Evolutionary conservation across 1,139 yeast species (phyloP).

Genomic region (Saccharomyces hybrid): DNA sequence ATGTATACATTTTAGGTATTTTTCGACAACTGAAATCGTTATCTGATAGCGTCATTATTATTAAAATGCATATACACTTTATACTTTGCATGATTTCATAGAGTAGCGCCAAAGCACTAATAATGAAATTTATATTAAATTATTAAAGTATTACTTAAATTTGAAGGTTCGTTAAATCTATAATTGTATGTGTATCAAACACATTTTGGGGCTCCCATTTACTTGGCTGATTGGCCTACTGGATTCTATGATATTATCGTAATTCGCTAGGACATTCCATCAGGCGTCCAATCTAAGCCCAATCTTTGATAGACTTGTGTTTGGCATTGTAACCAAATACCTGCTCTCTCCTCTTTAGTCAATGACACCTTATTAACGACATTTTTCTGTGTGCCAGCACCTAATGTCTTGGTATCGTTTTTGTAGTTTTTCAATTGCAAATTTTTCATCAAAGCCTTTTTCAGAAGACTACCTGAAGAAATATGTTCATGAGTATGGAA

Average conservation of each 20-base stretch:
- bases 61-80: not conserved
- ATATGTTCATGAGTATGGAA: slow-evolving; percentile 3
- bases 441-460: slow-evolving; percentile 25
- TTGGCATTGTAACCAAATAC: slow-evolving; percentile 56
- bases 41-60: too few relatives aligned
- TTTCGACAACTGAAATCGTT: too few relatives aligned
- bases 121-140: not conserved
- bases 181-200: not conserved
- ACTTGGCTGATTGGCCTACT: not conserved
- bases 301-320: slow-evolving; percentile 22
- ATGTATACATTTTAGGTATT: too few relatives aligned
- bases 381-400: slow-evolving; percentile 1
- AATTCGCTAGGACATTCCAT: slow-evolving; percentile 19
- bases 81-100: not conserved
- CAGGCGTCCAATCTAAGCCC: slow-evolving; percentile 55
- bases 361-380: slow-evolving; percentile 29
- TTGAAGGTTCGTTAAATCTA: not conserved
- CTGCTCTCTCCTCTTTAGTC: slow-evolving; percentile 46
- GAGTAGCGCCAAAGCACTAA: not conserved
- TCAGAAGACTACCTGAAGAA: slow-evolving; percentile 14
- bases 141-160: not conserved
- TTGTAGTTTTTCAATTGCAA: slow-evolving; percentile 15
- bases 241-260: not conserved
- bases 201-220: not conserved
- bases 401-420: slow-evolving; percentile 3